Conservation (phyloP, 2,329 filamentous ascomycete genomes). For the Camptophora hylomeconis region DNA sequence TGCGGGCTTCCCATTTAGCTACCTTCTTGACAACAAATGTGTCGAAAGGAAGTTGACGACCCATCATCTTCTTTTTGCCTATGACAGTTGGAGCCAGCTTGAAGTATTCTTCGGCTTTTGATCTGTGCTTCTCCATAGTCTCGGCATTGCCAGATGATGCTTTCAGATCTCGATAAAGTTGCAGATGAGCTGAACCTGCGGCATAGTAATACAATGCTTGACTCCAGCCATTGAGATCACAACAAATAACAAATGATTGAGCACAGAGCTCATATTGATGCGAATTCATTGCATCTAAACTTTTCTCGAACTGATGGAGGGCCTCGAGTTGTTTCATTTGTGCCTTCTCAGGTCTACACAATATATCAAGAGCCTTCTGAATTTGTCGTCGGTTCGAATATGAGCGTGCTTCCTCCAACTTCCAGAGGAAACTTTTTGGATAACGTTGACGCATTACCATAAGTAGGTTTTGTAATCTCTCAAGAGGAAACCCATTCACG, state of each 20-base stretch:
- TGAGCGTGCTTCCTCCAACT: conserved; percentile 75
- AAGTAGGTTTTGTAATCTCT: conserved; percentile 55
- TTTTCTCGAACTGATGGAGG: conserved; percentile 72
- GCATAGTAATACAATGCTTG: conserved; percentile 84
- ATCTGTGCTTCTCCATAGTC: conserved; percentile 44
- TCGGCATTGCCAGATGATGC: conserved; percentile 22
- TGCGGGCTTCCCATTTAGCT: conserved; percentile 72
- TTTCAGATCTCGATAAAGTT: conserved; percentile 59
- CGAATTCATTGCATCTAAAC: conserved; percentile 63
- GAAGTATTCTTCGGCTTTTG: conserved; percentile 55
- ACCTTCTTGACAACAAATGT: conserved; percentile 73
- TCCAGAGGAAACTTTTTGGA: conserved; percentile 73
- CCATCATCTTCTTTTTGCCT: conserved; percentile 83
- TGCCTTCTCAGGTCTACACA: conserved; percentile 45
- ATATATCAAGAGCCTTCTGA: conserved; percentile 51
- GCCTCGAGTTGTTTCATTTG: conserved; percentile 82
- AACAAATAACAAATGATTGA: conserved; percentile 54
- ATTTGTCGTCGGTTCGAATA: conserved; percentile 54
- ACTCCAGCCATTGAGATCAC: conserved; percentile 81
- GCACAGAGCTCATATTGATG: conserved; percentile 66
- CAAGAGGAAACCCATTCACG: conserved; percentile 57
- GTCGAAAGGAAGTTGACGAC: conserved; percentile 79
- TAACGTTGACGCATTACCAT: conserved; percentile 63
- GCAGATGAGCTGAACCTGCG: conserved; percentile 63
- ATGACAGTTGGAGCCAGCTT: conserved; percentile 58